Evolutionary conservation across 352 stramenopile genomes (phyloP), one percentile per base, ranked within the genome.

Genomic region (Phytophthora nicotianae): DNA sequence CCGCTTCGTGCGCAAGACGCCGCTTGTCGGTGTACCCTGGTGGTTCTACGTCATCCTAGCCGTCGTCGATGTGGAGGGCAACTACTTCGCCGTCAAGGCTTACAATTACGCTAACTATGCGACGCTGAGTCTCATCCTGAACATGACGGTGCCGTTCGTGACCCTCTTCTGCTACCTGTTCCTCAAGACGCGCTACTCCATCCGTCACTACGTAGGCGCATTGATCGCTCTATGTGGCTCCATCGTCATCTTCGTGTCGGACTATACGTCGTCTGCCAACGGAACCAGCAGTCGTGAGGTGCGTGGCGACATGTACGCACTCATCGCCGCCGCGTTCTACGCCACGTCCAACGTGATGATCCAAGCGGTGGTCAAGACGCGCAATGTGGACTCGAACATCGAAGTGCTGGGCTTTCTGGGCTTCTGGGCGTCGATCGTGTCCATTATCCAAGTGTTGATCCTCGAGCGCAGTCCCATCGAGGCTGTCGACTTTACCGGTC

Each of bases 101-200:
- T 88, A 83, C 75, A 85, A 85, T 59, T 86, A 84, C 70, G 75
- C 77, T 63, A 89, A 89, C 68, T 89, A 86, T 65, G 77, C 80
- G 8, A 84, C 79, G 32, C 75, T 85, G 29, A 80, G 77, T 14
- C 69, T 88, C 55, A 72, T 90, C 47, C 66, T 90, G 33, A 88
- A 90, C 68, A 75, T 84, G 62, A 89, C 81, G 16, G 75, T 90
- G 58, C 79, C 79, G 16, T 87, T 90, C 62, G 76, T 81, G 20
- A 89, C 74, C 56, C 53, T 88, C 61, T 79, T 90, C 65, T 86
- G 76, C 68, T 87, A 74, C 59, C 40, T 87, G 50, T 86, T 90
- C 65, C 69, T 90, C 58, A 85, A 83, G 64, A 88, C 76, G 23
- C 74, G 81, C 47, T 90, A 90, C 74, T 68, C 63, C 11, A 53